Evolutionary conservation across 495 filamentous ascomycete genomes (phyloP), one percentile per base, ranked within the genome.

Genomic region (Xylaria acuta): DNA sequence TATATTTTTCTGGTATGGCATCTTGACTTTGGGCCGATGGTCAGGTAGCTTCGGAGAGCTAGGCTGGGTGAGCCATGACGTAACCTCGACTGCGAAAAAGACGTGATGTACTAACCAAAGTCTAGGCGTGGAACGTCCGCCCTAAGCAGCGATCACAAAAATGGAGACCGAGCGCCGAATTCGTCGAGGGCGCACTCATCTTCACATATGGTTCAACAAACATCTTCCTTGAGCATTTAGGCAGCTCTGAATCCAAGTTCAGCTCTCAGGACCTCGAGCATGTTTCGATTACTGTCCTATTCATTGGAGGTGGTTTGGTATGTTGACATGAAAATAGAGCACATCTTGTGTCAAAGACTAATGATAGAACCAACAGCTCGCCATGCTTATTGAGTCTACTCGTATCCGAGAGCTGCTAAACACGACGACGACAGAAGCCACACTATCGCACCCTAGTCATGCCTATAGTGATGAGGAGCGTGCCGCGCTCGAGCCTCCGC

Each of bases 1-100:
- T n/a, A 93, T 98, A 69, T 99, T 99, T 83, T 93, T 98, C 81
- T 94, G 94, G 92, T 94, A 97, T 71, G 96, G 96, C 22, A 78
- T 97, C 16, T 81, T 98, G 36, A 96, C 94, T 0, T 88, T 99
- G 25, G 94, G 94, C 20, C 93, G 96, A 25, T 97, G 93, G 90
- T 88, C 94, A 74, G 96, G 96, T 22, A 91, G 92, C 82, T 99
- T 96, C 82, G 90, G 92, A 54, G 93, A 97, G 63, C 87, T 95
- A 65, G 96, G 96, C 71, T 99, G 96, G 96, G 87, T 88, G 74
- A 68, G 84, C 81, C 63, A 54, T 34, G 69, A 40, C 27, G 41
- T 45, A 53, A 36, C 30, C 43, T 75, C n/a, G 22, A 36, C 66
- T 36, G 47, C 62, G 18, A 32, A 71, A 38, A 38, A 47, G n/a